Evolutionary conservation across 805 yeast genomes (phyloP).

Genomic region (Yamadazyma phyllophila): DNA sequence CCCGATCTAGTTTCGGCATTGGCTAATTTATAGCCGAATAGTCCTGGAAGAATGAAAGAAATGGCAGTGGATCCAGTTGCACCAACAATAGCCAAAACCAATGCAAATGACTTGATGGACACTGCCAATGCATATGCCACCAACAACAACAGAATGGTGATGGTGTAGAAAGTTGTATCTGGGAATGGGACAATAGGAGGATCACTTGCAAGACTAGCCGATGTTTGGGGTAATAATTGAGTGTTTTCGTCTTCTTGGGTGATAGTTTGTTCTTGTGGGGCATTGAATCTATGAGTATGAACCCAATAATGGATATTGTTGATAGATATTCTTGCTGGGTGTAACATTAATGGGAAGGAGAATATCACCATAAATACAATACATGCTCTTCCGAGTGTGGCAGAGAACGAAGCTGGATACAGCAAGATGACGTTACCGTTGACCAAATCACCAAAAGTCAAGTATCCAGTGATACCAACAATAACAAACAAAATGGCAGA

Average conservation of each 20-base stretch:
- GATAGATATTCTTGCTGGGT: conserved; percentile 72
- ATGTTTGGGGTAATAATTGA: conserved; percentile 3
- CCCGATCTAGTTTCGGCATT: conserved; percentile 28
- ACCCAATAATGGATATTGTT: conserved; percentile 69
- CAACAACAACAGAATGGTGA: conserved; percentile 47
- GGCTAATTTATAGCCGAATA: conserved; percentile 63
- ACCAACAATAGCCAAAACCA: conserved; percentile 71
- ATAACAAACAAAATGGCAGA: conserved; percentile 62
- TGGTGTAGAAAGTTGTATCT: conserved; percentile 41
- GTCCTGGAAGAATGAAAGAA: conserved; percentile 74
- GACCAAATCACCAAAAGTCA: conserved; percentile 71
- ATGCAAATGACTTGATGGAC: conserved; percentile 60
- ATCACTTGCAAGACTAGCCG: conserved; percentile 20
- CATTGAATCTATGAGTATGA: background rate
- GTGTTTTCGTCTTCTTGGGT: background rate
- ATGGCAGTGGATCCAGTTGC: conserved; percentile 82
- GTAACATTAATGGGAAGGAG: conserved; percentile 76
- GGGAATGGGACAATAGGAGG: conserved; percentile 51
- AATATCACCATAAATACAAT: conserved; percentile 69
- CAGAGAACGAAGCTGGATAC: conserved; percentile 52
- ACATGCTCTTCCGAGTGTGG: conserved; percentile 57
- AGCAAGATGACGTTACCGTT: conserved; percentile 67
- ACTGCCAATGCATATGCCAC: conserved; percentile 56
- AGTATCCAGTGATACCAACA: conserved; percentile 81
- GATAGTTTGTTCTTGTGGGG: background rate